Evolutionary conservation across 257 asterid species (phyloP).

Genomic region (Solanum dulcamara): DNA sequence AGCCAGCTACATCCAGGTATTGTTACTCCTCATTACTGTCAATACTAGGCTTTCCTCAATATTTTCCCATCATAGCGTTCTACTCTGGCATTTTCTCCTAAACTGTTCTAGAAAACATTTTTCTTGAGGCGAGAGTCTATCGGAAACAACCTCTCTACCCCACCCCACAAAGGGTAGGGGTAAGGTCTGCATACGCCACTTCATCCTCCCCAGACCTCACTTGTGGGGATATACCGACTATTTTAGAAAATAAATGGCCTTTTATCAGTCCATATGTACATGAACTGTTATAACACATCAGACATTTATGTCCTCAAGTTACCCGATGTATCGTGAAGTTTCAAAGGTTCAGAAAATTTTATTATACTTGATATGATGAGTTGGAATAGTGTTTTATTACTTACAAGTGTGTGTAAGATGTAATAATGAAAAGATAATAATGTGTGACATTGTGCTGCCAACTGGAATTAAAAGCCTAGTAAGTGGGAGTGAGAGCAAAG

Average conservation of each 20-base stretch:
- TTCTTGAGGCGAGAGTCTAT: neutral
- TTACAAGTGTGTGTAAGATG: neutral
- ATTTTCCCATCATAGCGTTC: neutral
- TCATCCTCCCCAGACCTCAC: neutral
- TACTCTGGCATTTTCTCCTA: neutral
- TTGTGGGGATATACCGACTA: neutral
- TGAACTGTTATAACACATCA: neutral
- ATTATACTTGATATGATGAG: neutral
- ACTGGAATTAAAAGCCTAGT: neutral
- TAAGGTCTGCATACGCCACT: neutral
- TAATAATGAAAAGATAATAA: neutral
- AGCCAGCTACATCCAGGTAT: slow-evolving; percentile 22
- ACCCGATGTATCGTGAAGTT: neutral
- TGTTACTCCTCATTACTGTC: neutral
- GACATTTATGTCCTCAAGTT: neutral
- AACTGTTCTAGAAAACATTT: neutral
- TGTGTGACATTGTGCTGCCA: neutral
- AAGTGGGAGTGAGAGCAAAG: neutral
- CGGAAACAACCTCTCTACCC: neutral
- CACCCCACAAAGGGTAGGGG: neutral
- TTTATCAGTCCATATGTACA: neutral
- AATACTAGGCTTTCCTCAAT: neutral
- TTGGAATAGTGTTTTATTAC: neutral
- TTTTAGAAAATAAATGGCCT: neutral
- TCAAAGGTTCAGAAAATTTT: neutral